phyloP scores from a whole-genome alignment of 164 flowering plant genomes.

The Tetracentron sinense region DNA sequence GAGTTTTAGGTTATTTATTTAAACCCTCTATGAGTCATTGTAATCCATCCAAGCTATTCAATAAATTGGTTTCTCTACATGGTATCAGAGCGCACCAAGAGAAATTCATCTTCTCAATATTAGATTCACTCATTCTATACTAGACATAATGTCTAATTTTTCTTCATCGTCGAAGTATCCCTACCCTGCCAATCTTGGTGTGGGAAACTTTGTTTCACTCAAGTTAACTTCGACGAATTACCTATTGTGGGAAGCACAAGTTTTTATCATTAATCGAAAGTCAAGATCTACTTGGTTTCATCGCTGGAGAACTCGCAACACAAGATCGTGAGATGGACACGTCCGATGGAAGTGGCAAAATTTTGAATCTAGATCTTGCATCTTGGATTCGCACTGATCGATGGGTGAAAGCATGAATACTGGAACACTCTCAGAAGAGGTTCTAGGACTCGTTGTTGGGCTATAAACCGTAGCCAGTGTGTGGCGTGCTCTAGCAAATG shows the following conservation, averaged over 20 bases:
- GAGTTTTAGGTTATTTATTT: too few species aligned
- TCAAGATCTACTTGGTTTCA: not conserved
- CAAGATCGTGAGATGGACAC: not conserved
- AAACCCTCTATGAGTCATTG: too few species aligned
- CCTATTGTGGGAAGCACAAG: not conserved
- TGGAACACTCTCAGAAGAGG: too few species aligned
- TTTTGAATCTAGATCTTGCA: not conserved
- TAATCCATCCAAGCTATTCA: too few species aligned
- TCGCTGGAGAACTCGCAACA: not conserved
- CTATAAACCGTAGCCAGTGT: too few species aligned
- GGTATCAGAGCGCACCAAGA: not conserved
- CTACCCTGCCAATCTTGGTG: not conserved
- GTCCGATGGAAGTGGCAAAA: not conserved
- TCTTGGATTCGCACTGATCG: not conserved
- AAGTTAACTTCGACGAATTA: not conserved
- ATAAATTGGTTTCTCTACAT: too few species aligned
- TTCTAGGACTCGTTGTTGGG: too few species aligned
- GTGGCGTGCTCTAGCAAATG: too few species aligned
- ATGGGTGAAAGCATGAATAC: not conserved
- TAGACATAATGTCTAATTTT: not conserved
- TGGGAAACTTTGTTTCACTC: not conserved
- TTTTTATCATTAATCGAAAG: not conserved
- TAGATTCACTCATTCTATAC: not conserved
- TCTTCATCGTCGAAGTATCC: not conserved
- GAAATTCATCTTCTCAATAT: not conserved